phyloP scores from a whole-genome alignment of 2,329 filamentous ascomycete genomes.

The Tolypocladium nubicola region DNA sequence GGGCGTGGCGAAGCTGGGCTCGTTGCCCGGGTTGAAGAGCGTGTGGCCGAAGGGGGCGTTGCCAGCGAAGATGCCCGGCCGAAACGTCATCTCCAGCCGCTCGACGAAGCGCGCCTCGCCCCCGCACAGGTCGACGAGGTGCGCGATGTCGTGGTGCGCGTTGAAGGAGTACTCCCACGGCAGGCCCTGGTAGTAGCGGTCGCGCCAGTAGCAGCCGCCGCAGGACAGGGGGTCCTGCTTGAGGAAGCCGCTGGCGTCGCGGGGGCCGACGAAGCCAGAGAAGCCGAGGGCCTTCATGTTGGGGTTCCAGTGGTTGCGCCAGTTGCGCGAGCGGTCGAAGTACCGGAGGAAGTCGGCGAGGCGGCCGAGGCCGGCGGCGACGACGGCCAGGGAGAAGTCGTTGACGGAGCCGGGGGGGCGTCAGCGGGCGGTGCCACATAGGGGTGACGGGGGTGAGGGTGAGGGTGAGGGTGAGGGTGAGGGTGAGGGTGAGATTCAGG shows the following conservation, averaged over 20 bases:
- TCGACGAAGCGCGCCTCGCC: constrained; percentile 42
- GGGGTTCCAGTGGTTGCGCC: constrained; percentile 63
- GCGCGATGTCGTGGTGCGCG: constrained; percentile 53
- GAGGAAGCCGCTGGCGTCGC: constrained; percentile 36
- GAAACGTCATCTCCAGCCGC: constrained; percentile 52
- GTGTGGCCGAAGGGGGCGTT: constrained; percentile 37
- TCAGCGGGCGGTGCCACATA: neutral
- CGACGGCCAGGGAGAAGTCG: constrained; percentile 56
- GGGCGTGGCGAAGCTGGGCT: constrained; percentile 55
- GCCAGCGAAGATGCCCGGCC: constrained; percentile 29
- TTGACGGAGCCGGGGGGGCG: constrained; percentile 38
- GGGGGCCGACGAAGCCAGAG: constrained; percentile 56
- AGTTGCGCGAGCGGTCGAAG: constrained; percentile 52
- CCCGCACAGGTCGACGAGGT: constrained; percentile 43
- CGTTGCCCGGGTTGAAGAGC: constrained; percentile 58
- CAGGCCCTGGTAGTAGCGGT: constrained; percentile 46
- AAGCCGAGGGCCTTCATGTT: constrained; percentile 47
- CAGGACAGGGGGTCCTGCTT: constrained; percentile 47
- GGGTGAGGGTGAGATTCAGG: too few relatives aligned
- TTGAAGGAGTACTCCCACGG: constrained; percentile 60
- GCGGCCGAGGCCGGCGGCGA: constrained; percentile 48
- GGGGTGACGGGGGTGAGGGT: too few relatives aligned
- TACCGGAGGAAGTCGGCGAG: constrained; percentile 44
- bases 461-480: too few relatives aligned
- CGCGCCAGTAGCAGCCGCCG: constrained; percentile 56